These are phyloP conservation scores for Durotheca rogersii DNA, from an alignment of 495 filamentous ascomycete genomes.

Conservation along the genomic window DNA sequence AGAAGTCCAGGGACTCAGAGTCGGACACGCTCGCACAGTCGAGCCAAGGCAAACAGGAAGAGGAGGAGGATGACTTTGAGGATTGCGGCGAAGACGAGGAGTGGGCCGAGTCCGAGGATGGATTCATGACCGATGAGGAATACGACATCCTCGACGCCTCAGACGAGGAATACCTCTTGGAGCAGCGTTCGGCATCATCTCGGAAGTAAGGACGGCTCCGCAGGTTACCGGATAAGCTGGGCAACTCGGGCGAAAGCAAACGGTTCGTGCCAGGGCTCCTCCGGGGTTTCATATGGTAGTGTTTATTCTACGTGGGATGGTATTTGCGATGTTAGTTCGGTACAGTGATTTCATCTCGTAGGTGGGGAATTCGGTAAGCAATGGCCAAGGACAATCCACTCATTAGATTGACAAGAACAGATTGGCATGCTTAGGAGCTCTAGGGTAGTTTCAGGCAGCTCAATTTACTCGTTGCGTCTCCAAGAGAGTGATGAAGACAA, in stretches of 20 bases:
- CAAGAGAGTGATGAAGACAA: too few species aligned
- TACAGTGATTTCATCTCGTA: conserved; percentile 7
- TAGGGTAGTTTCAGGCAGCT: conserved; percentile 24
- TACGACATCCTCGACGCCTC: conserved; percentile 96
- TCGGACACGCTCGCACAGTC: conserved; percentile 33
- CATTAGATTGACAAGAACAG: conserved; percentile 28
- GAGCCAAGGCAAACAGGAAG: conserved; percentile 41
- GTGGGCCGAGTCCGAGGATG: conserved; percentile 60
- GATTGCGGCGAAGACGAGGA: conserved; percentile 55
- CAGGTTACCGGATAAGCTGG: too few species aligned
- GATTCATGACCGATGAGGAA: conserved; percentile 94
- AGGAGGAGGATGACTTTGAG: conserved; percentile 67
- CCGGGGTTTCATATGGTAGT: too few species aligned
- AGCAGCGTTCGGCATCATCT: conserved; percentile 35
- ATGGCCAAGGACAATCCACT: conserved; percentile 24
- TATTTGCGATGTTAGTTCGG: conserved; percentile 8
- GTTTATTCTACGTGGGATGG: background rate
- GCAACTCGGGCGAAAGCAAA: too few species aligned
- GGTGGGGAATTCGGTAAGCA: background rate
- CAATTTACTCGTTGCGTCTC: conserved; percentile 17
- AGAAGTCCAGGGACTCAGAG: conserved; percentile 43
- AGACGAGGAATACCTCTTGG: conserved; percentile 76
- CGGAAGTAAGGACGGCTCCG: conserved; percentile 42
- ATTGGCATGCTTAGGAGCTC: conserved; percentile 25
- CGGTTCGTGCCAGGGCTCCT: too few species aligned